Conservation (phyloP, 2,329 filamentous ascomycete species). For the Aspergillus felis region DNA sequence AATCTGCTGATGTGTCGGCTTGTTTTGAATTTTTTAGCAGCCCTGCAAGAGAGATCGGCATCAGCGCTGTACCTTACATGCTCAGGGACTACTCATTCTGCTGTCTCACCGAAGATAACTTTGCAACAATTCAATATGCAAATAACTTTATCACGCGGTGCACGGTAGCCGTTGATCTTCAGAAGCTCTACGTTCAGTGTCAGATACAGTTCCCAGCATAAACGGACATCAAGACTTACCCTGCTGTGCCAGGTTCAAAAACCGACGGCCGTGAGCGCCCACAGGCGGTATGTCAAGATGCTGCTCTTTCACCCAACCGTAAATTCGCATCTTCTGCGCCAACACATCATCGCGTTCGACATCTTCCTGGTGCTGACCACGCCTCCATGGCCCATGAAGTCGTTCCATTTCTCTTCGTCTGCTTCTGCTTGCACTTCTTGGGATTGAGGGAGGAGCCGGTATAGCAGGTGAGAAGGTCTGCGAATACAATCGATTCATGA, state of each 20-base stretch:
- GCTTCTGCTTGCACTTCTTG: constrained; percentile 55
- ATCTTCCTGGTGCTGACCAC: constrained; percentile 96
- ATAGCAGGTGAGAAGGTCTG: constrained; percentile 97
- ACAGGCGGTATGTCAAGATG: constrained; percentile 88
- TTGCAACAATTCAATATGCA: constrained; percentile 99
- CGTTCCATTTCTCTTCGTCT: constrained; percentile 66
- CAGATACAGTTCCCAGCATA: constrained; percentile 3
- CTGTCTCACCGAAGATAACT: constrained; percentile 81
- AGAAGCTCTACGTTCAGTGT: constrained; percentile 65
- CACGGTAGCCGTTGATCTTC: constrained; percentile 95
- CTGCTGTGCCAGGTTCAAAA: constrained; percentile 84
- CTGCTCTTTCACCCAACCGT: constrained; percentile 88
- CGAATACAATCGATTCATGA: constrained; percentile 94
- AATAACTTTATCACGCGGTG: constrained; percentile 97
- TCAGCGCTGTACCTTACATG: neutral
- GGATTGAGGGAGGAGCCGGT: constrained; percentile 69
- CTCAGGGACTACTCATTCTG: neutral
- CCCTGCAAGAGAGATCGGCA: constrained; percentile 45
- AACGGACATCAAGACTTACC: constrained; percentile 44
- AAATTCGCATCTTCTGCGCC: constrained; percentile 93
- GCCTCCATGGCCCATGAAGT: constrained; percentile 72
- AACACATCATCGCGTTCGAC: constrained; percentile 95
- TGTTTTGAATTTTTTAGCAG: constrained; percentile 87
- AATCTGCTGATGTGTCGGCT: constrained; percentile 85
- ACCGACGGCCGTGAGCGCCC: constrained; percentile 80